Base-by-base conservation (phyloP, 2,329 filamentous ascomycete genomes). In the Penicillium sp. region DNA sequence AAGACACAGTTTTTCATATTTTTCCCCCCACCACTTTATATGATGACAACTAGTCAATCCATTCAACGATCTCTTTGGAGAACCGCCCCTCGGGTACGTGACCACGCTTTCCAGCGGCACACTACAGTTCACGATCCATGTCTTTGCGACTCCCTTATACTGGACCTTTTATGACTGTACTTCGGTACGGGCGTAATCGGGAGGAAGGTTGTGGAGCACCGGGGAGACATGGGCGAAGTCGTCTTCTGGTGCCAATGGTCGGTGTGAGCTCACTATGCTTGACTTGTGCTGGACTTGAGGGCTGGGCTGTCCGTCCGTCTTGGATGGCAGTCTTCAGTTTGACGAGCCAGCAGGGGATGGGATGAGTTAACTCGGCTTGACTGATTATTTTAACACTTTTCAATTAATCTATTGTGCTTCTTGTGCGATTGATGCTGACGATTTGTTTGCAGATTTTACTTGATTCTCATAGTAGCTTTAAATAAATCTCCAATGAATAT, bases 31-130 rank as follows among this genome's bases (percentile, higher is more conserved):
- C 48, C 61, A 48, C 59, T 49, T 25, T 45, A 64, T 65, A 82
- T 78, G 81, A 84, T 81, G 81, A 82, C 79, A 82, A 76, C 78
- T 72, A 83, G 81, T 83, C 79, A 80, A 84, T 84, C 81, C 81
- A 83, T 84, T 84, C 81, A 81, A 83, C 73, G 80, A 83, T 74
- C 74, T 74, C 74, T 74, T 69, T 58, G 51, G 69, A 69, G 68
- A 71, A 73, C 71, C 72, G 65, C 72, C 72, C 67, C 66, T 73
- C 67, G 68, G 61, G 67, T 67, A 59, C 55, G 63, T 59, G 65
- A 60, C 50, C 45, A 50, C 40, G 62, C 55, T 57, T 50, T 37
- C 45, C 56, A 59, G 55, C 60, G 57, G 52, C 49, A 56, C 51
- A 43, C 53, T 53, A 56, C 63, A 66, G 54, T 15, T 31, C 45